phyloP scores from a whole-genome alignment of 2,329 filamentous ascomycete species.

The Hypoxylon sp. region DNA sequence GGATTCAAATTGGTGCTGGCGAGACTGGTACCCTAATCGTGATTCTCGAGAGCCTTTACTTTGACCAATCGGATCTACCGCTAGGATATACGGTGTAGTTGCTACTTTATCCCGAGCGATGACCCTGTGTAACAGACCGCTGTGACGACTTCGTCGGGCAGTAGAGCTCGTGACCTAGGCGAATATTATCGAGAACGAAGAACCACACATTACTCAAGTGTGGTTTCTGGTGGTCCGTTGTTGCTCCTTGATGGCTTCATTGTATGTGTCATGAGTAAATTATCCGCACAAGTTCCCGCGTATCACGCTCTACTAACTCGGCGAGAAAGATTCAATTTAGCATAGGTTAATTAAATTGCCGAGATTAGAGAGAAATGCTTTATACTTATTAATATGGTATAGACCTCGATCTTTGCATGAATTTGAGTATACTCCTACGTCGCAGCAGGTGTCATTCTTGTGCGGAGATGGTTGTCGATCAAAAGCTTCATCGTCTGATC shows the following conservation, averaged over 20 bases:
- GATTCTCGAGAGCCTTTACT: background rate
- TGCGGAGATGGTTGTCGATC: background rate
- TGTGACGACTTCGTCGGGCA: background rate
- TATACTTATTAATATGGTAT: background rate
- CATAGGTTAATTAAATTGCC: background rate
- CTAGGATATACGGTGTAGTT: background rate
- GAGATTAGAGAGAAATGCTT: background rate
- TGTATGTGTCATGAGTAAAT: background rate
- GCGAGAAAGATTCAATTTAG: background rate
- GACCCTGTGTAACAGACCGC: background rate
- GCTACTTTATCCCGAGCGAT: background rate
- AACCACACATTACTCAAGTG: background rate
- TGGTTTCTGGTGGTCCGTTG: background rate
- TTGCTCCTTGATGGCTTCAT: background rate
- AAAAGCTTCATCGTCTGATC: background rate
- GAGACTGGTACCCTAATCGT: background rate
- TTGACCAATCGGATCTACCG: background rate
- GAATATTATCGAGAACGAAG: background rate
- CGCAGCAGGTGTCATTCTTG: background rate
- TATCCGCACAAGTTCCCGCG: background rate
- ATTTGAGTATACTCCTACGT: background rate
- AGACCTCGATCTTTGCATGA: background rate
- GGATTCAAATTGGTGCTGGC: background rate
- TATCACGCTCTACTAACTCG: too few relatives aligned
- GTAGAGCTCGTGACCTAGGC: background rate